These are phyloP conservation scores for Termitomyces sp. DNA, from an alignment of 768 basidiomycete genomes.

Conservation along the genomic window DNA sequence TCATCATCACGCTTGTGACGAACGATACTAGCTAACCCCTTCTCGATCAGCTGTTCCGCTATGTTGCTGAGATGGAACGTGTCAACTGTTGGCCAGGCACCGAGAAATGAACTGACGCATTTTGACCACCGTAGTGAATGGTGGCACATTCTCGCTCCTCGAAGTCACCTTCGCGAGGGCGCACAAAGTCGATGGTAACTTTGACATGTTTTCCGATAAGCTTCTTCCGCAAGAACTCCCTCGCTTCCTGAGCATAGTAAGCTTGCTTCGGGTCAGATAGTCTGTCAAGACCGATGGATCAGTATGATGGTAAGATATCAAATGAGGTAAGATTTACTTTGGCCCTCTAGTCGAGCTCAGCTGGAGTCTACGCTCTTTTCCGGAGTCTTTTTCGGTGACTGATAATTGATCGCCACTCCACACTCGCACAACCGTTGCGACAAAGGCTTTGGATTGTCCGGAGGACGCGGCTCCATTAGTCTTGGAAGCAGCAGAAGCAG, in stretches of 20 bases:
- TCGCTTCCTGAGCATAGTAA: conserved; percentile 87
- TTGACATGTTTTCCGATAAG: conserved; percentile 88
- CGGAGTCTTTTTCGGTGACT: conserved; percentile 66
- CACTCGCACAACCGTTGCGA: conserved; percentile 78
- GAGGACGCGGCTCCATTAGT: conserved; percentile 40
- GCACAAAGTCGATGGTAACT: conserved; percentile 84
- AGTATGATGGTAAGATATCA: not conserved
- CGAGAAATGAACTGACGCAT: conserved; percentile 49
- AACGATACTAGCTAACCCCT: conserved; percentile 85
- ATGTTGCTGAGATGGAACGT: conserved; percentile 60
- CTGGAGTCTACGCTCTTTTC: conserved; percentile 79
- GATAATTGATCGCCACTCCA: conserved; percentile 94
- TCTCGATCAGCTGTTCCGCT: conserved; percentile 90
- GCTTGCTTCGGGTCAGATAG: conserved; percentile 83
- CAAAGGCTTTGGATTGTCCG: conserved; percentile 56
- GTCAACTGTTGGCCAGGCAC: not conserved
- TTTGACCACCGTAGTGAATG: conserved; percentile 78
- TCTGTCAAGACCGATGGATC: conserved; percentile 32
- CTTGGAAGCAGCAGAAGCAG: conserved; percentile 39
- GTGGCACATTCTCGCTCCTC: conserved; percentile 94
- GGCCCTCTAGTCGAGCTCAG: conserved; percentile 87
- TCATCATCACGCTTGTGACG: conserved; percentile 95
- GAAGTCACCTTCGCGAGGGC: conserved; percentile 89
- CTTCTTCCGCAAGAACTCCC: conserved; percentile 88
- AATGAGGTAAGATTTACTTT: conserved; percentile 43